Evolutionary conservation across 352 stramenopile genomes (phyloP), one percentile per base, ranked within the genome.

Genomic region (Phytopythium aichiense): DNA sequence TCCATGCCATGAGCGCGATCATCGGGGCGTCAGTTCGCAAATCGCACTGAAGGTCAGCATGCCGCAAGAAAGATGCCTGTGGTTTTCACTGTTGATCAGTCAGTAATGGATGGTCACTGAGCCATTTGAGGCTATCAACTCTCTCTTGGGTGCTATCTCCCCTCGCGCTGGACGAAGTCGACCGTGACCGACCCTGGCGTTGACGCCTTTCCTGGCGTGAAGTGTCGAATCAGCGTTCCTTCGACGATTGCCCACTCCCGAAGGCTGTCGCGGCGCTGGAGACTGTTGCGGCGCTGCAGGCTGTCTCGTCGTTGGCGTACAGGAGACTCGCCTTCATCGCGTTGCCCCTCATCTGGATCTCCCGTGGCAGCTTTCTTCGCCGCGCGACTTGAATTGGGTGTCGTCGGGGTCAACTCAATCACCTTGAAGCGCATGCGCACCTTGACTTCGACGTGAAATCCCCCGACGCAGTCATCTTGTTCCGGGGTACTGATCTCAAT

Each of bases 341-440:
- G 23, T 4, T 20, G 18, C 1, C 11, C 23, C 11, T 33, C 45
- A 13, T 20, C 11, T 18, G 45, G 2, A 9, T 33, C 45, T 11
- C 22, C 45, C 5, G 12, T 3, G 1, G 2, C 22, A 11, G 22
- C 3, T 7, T 25, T 52, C 9, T 23, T 52, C 11, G 23, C 9
- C 6, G 23, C 9, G 8, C 23, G 23, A 20, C 45, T 55, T 1
- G 62, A 60, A 46, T 53, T n/a, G 2, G 55, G 49, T 22, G 67
- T 67, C 46, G 64, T 67, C 31, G 68, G 61, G 2, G 69, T 73
- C 23, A 81, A 59, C 58, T 89, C 77, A 49, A 92, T 71, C 23
- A 88, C 70, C 67, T 89, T 88, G 66, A 91, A 92, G 50, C 82
- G 76, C 84, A 92, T 92, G 60, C 67, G 72, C 12, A 89, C 79